Conservation (phyloP, 2,329 filamentous ascomycete species). For the Fusarium succisae region DNA sequence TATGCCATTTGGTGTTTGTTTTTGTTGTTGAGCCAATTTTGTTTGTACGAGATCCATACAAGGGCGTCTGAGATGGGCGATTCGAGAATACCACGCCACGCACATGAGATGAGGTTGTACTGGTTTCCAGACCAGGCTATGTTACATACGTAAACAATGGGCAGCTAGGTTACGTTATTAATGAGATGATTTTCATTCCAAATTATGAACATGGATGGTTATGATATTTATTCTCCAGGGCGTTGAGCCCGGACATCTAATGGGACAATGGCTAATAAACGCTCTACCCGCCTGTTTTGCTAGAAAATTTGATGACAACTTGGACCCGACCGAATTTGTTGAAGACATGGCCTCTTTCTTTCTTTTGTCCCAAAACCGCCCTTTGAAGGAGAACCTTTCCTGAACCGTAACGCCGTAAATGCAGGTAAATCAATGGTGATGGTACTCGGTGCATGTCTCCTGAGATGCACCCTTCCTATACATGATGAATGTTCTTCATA, state of each 20-base stretch:
- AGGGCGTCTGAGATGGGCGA: conserved; percentile 4
- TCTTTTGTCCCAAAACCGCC: conserved; percentile 26
- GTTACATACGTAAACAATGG: neutral
- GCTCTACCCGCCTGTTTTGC: conserved; percentile 25
- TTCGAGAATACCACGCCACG: neutral
- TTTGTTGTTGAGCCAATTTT: conserved; percentile 19
- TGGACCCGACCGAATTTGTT: conserved; percentile 44
- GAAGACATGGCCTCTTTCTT: conserved; percentile 43
- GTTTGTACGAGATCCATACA: conserved; percentile 18
- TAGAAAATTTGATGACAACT: conserved; percentile 25
- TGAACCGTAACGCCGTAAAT: conserved; percentile 31
- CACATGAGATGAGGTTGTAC: neutral
- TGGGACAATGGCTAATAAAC: conserved; percentile 33
- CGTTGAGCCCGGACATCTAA: conserved; percentile 47
- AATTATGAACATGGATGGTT: neutral
- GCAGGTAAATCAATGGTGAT: conserved; percentile 26
- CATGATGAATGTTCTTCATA: conserved; percentile 29
- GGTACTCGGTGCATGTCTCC: neutral
- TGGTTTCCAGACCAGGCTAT: neutral
- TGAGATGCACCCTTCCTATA: conserved; percentile 12
- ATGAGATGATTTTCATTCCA: neutral
- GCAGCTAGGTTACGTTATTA: neutral
- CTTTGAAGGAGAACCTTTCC: conserved; percentile 12
- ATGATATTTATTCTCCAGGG: conserved; percentile 29
- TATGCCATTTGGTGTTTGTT: conserved; percentile 20